Conservation (phyloP, 2,329 filamentous ascomycete genomes). For the Epicoccum nigrum region DNA sequence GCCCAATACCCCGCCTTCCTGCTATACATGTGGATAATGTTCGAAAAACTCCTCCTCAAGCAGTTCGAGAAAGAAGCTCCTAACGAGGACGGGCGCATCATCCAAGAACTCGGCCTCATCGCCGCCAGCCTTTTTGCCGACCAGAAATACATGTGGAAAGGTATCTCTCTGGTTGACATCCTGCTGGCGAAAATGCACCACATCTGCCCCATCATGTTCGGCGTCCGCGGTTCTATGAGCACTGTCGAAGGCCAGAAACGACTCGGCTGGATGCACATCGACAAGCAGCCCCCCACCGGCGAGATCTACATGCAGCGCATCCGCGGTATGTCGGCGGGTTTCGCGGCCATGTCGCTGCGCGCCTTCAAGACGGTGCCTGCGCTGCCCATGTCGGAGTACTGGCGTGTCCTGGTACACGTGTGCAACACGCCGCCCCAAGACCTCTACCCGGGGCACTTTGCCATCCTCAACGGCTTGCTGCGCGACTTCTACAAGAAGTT, state of each 20-base stretch:
- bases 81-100: conserved; percentile 52
- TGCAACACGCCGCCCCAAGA: conserved; percentile 71
- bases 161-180: conserved; percentile 76
- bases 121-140: conserved; percentile 76
- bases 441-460: conserved; percentile 55
- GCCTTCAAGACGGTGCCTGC: conserved; percentile 70
- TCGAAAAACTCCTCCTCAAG: conserved; percentile 73
- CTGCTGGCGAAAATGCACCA: conserved; percentile 85
- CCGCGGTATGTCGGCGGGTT: conserved; percentile 83
- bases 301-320: conserved; percentile 77
- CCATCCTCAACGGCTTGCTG: conserved; percentile 60
- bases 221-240: conserved; percentile 76
- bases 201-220: conserved; percentile 84
- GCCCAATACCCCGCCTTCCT: conserved; percentile 53
- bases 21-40: conserved; percentile 76
- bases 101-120: conserved; percentile 80
- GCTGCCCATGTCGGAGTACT: conserved; percentile 82
- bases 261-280: conserved; percentile 39
- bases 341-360: conserved; percentile 79
- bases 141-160: conserved; percentile 70
- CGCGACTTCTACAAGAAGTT: conserved; percentile 75
- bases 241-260: conserved; percentile 55
- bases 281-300: conserved; percentile 57
- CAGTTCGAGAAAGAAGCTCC: conserved; percentile 58
- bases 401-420: conserved; percentile 77